phyloP scores from a whole-genome alignment of 495 filamentous ascomycete species.

The Friedmanniomyces simplex region DNA sequence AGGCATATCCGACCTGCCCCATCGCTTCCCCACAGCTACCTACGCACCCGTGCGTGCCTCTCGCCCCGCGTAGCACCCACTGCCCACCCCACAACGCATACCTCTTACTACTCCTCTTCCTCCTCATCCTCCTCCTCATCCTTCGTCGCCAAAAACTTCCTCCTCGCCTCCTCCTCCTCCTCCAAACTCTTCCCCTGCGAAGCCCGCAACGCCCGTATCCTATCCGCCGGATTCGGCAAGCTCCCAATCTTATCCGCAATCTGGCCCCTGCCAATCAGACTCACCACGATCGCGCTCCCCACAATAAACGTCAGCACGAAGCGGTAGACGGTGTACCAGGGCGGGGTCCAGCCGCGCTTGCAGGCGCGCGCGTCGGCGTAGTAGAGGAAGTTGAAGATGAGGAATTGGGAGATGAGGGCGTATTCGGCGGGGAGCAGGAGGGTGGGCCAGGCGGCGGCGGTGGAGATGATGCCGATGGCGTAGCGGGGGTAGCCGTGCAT shows the following conservation, averaged over 20 bases:
- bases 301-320: slow-evolving; percentile 94
- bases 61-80: too few relatives aligned
- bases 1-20: too few relatives aligned
- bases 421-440: slow-evolving; percentile 76
- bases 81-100: neutral
- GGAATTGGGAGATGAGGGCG: slow-evolving; percentile 83
- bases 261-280: slow-evolving; percentile 75
- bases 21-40: too few relatives aligned
- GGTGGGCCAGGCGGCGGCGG: slow-evolving; percentile 88
- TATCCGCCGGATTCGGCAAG: slow-evolving; percentile 43
- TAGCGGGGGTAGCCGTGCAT: slow-evolving; percentile 66
- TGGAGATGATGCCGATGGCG: slow-evolving; percentile 68
- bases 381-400: slow-evolving; percentile 81
- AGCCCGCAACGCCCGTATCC: slow-evolving; percentile 53
- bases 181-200: slow-evolving; percentile 45
- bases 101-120: slow-evolving; percentile 3
- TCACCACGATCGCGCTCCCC: slow-evolving; percentile 75
- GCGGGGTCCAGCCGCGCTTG: slow-evolving; percentile 67
- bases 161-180: slow-evolving; percentile 49
- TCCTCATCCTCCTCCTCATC: slow-evolving; percentile 32
- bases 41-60: too few relatives aligned
- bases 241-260: slow-evolving; percentile 52
- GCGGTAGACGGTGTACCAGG: slow-evolving; percentile 88
- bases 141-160: slow-evolving; percentile 30
- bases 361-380: slow-evolving; percentile 77